These are phyloP conservation scores for Corymbia calophylla DNA, from an alignment of 441 rosid species.

Conservation along the genomic window DNA sequence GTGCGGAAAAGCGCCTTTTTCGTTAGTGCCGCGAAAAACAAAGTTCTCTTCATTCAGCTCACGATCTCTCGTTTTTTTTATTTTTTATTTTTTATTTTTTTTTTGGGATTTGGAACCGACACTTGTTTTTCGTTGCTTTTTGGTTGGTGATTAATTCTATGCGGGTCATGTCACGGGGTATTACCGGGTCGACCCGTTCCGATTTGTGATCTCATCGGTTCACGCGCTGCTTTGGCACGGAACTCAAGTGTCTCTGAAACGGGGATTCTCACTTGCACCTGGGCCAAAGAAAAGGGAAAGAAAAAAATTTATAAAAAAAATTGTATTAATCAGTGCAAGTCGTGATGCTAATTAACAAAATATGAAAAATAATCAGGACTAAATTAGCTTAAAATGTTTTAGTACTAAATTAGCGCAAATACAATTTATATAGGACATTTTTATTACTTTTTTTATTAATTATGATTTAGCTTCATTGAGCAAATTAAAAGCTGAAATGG, in stretches of 20 bases:
- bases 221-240: neutral
- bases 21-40: neutral
- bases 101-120: neutral
- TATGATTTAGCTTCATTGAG: neutral
- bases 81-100: neutral
- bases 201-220: neutral
- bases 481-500: neutral
- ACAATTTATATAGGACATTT: too few relatives aligned
- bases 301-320: too few relatives aligned
- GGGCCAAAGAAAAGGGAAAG: neutral
- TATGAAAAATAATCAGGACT: fast-evolving
- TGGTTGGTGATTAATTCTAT: neutral
- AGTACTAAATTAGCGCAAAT: fast-evolving
- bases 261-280: neutral
- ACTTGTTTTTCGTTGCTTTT: neutral
- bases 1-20: neutral
- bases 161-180: neutral
- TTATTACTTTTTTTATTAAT: too few relatives aligned
- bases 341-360: fast-evolving
- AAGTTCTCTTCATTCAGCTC: neutral
- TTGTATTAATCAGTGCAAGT: fast-evolving
- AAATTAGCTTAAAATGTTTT: fast-evolving
- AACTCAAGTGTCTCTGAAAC: neutral
- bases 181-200: neutral
- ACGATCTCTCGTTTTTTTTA: neutral